phyloP scores from a whole-genome alignment of 139 green algal genomes.

The Chlorella sp. region DNA sequence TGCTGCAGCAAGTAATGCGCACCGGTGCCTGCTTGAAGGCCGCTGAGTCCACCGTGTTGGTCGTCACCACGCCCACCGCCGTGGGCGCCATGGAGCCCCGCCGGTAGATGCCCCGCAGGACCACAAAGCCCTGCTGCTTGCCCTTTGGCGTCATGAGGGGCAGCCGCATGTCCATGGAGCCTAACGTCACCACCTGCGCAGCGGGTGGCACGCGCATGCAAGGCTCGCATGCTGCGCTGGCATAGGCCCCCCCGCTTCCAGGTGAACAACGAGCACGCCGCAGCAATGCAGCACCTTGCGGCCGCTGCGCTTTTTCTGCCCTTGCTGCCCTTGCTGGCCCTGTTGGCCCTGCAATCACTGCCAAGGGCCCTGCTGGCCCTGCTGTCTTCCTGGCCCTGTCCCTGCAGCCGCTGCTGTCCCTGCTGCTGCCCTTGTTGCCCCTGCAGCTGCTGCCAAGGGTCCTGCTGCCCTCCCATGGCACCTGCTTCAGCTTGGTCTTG shows the following conservation, averaged over 20 bases:
- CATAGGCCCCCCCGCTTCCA: too few species aligned
- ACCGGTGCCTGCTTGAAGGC: too few species aligned
- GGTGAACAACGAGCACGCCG: not conserved
- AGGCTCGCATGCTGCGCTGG: not conserved
- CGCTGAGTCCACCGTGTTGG: too few species aligned
- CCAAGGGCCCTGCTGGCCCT: not conserved
- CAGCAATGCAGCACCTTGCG: not conserved
- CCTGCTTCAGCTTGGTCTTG: too few species aligned
- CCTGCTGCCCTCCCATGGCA: not conserved
- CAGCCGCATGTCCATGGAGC: not conserved
- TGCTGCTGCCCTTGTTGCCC: not conserved
- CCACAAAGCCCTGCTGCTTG: too few species aligned
- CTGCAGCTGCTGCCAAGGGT: not conserved
- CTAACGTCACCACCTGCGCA: not conserved
- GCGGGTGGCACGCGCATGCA: not conserved
- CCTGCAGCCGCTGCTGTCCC: not conserved
- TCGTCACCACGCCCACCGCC: not conserved
- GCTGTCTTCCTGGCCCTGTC: too few species aligned
- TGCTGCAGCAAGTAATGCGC: too few species aligned
- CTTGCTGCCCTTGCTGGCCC: not conserved
- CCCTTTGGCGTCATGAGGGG: not conserved
- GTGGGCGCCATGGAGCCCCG: not conserved
- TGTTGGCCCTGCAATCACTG: not conserved
- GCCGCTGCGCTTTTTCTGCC: too few species aligned
- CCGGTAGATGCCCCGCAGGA: not conserved